These are phyloP conservation scores for Gypsophila paniculata DNA, from an alignment of 179 eudicot genomes.

Conservation along the genomic window DNA sequence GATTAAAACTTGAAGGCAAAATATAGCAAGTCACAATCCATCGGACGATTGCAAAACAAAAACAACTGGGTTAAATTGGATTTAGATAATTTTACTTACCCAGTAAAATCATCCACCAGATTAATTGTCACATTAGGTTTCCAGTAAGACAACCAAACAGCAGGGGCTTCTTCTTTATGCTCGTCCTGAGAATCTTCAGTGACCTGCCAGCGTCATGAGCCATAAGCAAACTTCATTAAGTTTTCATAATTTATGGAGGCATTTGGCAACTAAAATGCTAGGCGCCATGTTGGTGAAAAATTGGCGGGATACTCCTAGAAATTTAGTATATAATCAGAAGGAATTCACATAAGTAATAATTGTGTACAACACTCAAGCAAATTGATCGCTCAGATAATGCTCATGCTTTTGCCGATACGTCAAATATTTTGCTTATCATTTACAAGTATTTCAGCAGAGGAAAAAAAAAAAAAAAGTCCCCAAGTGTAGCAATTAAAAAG, in stretches of 20 bases:
- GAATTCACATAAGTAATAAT: not conserved
- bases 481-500: not conserved
- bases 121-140: conserved; percentile 91
- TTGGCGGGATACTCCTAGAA: not conserved
- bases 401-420: no score
- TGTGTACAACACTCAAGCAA: not conserved
- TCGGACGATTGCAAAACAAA: not conserved
- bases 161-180: conserved; percentile 63
- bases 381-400: not conserved
- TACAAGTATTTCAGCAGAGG: no score
- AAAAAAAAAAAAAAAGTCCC: no score
- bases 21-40: no score
- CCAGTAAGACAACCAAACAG: conserved; percentile 91
- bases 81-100: conserved; percentile 33
- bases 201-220: conserved; percentile 41
- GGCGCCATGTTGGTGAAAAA: conserved; percentile 1
- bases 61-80: not conserved
- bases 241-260: not conserved
- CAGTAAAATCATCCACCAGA: conserved; percentile 86
- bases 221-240: conserved; percentile 18
- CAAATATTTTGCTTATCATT: no score
- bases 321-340: not conserved
- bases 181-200: conserved; percentile 44
- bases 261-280: not conserved
- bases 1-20: not conserved